Evolutionary conservation across 352 stramenopile species (phyloP), one percentile per base, ranked within the genome.

Genomic region (Phytophthora foliorum): DNA sequence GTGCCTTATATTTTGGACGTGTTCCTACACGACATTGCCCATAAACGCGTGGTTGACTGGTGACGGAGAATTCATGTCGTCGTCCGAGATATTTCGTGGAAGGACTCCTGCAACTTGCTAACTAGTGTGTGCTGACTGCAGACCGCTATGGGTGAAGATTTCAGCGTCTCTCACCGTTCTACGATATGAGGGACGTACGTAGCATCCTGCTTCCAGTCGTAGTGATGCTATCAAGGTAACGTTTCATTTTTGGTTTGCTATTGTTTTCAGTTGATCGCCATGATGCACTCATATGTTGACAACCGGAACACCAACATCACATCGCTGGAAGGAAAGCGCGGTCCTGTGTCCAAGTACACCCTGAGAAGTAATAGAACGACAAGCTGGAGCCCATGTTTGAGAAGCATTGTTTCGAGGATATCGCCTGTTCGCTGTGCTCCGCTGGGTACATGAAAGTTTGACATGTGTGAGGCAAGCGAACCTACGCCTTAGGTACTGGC

Each of bases 91-190:
- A n/a, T n/a, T n/a, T n/a, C n/a, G n/a, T n/a, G n/a, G n/a, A n/a
- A n/a, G n/a, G n/a, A n/a, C n/a, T n/a, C n/a, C n/a, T n/a, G n/a
- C n/a, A n/a, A n/a, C n/a, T 27, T 34, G 50, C n/a, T 63, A 11
- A 53, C n/a, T 38, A 34, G 14, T 32, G 16, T 31, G 34, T 41
- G 34, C 17, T 41, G 13, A 21, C 6, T 59, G 29, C 71, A 93
- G 96, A 70, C 91, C 91, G 9, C 88, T 89, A 51, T 94, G 91
- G 78, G 83, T 88, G 42, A 97, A 93, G 58, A 89, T 98, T 60
- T 91, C 87, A 17, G n/a, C 88, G 92, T 48, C 66, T 97, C n/a
- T 95, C 88, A 29, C 92, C 92, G 29, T 98, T 98, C 74, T 98
- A 98, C 76, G 82, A 95, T 29, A 86, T 97, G 63, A 75, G 90